Conservation (phyloP, 768 basidiomycete species). For the Pleurotus cornucopiae region DNA sequence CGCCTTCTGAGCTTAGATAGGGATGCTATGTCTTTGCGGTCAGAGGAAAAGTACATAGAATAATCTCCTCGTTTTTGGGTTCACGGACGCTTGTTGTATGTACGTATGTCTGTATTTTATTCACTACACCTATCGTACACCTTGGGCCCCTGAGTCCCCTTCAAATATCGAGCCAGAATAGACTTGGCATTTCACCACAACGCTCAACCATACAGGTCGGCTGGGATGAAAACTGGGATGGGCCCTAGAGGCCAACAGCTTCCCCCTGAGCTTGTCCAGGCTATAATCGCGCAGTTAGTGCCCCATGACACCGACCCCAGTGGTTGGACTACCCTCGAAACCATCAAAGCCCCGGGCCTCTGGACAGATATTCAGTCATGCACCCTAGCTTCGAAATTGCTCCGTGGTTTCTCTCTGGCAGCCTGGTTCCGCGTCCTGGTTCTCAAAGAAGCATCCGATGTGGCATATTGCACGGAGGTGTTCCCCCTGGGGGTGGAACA, state of each 20-base stretch:
- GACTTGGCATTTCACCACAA: too few species aligned
- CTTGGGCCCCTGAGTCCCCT: too few species aligned
- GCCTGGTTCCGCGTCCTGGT: constrained; percentile 7
- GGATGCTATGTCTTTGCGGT: constrained; percentile 28
- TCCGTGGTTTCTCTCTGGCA: constrained; percentile 3
- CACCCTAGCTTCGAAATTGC: not conserved
- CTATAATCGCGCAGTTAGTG: not conserved
- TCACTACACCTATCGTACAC: not conserved
- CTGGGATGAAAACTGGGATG: too few species aligned
- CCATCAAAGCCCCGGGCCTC: not conserved
- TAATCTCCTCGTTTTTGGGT: not conserved
- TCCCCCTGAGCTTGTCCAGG: not conserved
- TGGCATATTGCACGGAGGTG: not conserved
- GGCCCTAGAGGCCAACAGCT: not conserved
- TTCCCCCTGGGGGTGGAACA: not conserved
- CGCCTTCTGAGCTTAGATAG: constrained; percentile 37
- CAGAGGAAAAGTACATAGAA: not conserved
- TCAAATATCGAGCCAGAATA: too few species aligned
- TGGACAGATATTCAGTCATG: not conserved
- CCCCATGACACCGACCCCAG: not conserved
- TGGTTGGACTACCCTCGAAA: not conserved
- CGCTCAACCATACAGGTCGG: too few species aligned
- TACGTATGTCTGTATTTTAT: not conserved
- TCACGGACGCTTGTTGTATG: not conserved
- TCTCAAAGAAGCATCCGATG: constrained; percentile 2